Evolutionary conservation across 2,329 filamentous ascomycete genomes (phyloP).

Genomic region (Diaporthe vexans): DNA sequence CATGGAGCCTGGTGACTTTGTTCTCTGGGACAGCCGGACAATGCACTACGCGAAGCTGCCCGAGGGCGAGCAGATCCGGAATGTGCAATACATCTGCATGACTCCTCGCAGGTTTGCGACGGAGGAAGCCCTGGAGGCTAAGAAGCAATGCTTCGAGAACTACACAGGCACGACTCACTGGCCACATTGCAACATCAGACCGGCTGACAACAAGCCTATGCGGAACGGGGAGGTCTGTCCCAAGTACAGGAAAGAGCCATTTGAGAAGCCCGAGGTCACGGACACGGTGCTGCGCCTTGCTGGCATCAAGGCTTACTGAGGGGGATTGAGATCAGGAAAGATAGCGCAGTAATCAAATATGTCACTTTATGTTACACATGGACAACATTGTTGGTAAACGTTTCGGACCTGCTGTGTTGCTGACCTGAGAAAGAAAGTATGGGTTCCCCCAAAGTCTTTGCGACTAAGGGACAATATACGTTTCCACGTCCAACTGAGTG

Average conservation of each 20-base stretch:
- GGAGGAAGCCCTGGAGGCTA: slow-evolving; percentile 50
- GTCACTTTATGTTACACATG: background rate
- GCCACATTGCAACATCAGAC: slow-evolving; percentile 56
- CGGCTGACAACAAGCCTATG: slow-evolving; percentile 51
- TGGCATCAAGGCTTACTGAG: slow-evolving; percentile 49
- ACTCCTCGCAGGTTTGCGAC: slow-evolving; percentile 53
- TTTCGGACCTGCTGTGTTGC: background rate
- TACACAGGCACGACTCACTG: slow-evolving; percentile 55
- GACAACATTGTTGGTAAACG: background rate
- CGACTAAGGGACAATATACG: too few species aligned
- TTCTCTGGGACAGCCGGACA: slow-evolving; percentile 53
- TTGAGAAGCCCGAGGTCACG: slow-evolving; percentile 54
- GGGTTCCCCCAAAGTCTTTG: too few species aligned
- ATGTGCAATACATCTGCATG: slow-evolving; percentile 55
- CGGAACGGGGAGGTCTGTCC: slow-evolving; percentile 53
- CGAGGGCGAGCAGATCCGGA: slow-evolving; percentile 53
- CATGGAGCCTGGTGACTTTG: slow-evolving; percentile 59
- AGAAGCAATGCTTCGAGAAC: slow-evolving; percentile 52
- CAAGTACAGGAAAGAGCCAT: slow-evolving; percentile 53
- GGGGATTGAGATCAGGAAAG: background rate
- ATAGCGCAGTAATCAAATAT: background rate
- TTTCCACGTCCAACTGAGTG: too few species aligned
- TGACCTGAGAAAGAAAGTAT: too few species aligned
- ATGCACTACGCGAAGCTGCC: slow-evolving; percentile 55
- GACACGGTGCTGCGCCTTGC: slow-evolving; percentile 53